Percentiles rank a stretch among this genome's conserved stretches.
Evolutionary conservation across 1,139 yeast species (phyloP).

Genomic region (Chernovozyma sophiae-reginae): DNA sequence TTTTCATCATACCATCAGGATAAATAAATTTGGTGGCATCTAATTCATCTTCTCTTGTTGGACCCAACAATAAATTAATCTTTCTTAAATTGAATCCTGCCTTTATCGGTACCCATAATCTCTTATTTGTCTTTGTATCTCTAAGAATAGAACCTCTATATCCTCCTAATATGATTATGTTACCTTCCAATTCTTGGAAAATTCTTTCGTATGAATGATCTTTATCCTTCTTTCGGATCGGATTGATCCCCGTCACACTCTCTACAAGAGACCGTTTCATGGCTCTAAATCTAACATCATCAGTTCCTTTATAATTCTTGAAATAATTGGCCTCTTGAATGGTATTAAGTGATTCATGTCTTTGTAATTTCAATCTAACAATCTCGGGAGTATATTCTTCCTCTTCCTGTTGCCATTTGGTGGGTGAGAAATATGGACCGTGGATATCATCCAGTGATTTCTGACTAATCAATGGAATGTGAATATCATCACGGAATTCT

Average conservation of each 20-base stretch:
- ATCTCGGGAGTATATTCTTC: constrained; percentile 25
- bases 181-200: constrained; percentile 58
- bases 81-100: constrained; percentile 77
- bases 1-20: constrained; percentile 76
- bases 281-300: constrained; percentile 66
- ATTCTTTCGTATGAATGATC: constrained; percentile 28
- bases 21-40: constrained; percentile 48
- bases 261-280: constrained; percentile 59
- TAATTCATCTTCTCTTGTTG: constrained; percentile 58
- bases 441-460: constrained; percentile 3
- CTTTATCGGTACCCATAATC: constrained; percentile 84
- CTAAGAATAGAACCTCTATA: constrained; percentile 81
- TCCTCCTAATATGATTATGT: constrained; percentile 79
- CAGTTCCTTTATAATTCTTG: constrained; percentile 53
- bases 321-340: constrained; percentile 61
- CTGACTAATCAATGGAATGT: constrained; percentile 19
- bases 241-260: constrained; percentile 31
- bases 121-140: constrained; percentile 56
- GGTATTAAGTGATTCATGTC: constrained; percentile 56
- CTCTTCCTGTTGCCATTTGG: constrained; percentile 11
- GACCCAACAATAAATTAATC: constrained; percentile 69
- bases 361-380: constrained; percentile 43
- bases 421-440: background rate
- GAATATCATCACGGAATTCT: constrained; percentile 18
- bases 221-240: constrained; percentile 18